These are phyloP conservation scores for Yamadazyma ubonensis DNA, from an alignment of 805 yeast species.

Conservation along the genomic window DNA sequence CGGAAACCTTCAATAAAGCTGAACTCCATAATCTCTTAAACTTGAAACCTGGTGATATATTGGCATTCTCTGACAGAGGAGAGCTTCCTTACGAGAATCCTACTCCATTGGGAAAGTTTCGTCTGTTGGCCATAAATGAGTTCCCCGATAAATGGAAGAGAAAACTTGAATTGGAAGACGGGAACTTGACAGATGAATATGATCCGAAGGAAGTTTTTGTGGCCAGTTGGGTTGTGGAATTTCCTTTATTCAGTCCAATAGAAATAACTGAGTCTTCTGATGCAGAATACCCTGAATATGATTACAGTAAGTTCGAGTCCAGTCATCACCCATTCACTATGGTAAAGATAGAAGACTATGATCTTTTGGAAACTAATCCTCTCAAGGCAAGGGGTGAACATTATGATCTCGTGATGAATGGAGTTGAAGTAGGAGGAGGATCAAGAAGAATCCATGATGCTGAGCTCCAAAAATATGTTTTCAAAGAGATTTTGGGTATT, in stretches of 20 bases:
- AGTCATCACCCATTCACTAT: constrained; percentile 99
- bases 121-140: constrained; percentile 67
- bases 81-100: constrained; percentile 81
- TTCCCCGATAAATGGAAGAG: constrained; percentile 54
- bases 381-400: constrained; percentile 80
- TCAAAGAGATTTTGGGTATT: constrained; percentile 63
- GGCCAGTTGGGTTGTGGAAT: constrained; percentile 85
- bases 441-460: constrained; percentile 93
- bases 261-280: constrained; percentile 30
- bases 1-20: constrained; percentile 17
- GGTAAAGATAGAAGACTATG: constrained; percentile 72
- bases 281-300: constrained; percentile 52
- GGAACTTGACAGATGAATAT: constrained; percentile 17
- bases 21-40: constrained; percentile 28
- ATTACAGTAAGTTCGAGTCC: constrained; percentile 48
- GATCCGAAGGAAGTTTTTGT: constrained; percentile 44
- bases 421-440: constrained; percentile 97
- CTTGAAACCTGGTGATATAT: constrained; percentile 64
- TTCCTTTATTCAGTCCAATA: constrained; percentile 85
- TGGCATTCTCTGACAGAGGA: constrained; percentile 79
- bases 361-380: constrained; percentile 52
- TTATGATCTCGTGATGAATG: constrained; percentile 90
- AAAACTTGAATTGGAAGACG: constrained; percentile 20
- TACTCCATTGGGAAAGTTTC: constrained; percentile 84
- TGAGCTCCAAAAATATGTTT: constrained; percentile 68